phyloP scores from a whole-genome alignment of 2,329 filamentous ascomycete genomes.

The Penicillium italicum region DNA sequence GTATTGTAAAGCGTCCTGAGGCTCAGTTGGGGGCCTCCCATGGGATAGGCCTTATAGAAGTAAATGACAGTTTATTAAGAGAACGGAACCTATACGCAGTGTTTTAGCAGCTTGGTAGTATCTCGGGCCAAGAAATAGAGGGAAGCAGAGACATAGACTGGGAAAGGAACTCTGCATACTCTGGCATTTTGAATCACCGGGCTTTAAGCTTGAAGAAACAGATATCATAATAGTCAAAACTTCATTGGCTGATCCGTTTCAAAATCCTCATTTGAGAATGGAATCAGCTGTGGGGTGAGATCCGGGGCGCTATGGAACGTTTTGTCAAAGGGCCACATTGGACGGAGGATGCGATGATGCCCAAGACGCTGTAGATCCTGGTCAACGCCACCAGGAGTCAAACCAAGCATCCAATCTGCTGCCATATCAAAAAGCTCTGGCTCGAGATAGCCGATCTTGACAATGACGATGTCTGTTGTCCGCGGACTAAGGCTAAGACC shows the following conservation, averaged over 20 bases:
- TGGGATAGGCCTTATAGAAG: too few species aligned
- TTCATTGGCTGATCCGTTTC: too few species aligned
- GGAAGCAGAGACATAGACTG: too few species aligned
- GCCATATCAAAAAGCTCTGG: constrained; percentile 55
- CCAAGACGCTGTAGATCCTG: constrained; percentile 51
- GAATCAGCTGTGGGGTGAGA: constrained; percentile 37
- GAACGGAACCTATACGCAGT: too few species aligned
- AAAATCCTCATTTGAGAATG: constrained; percentile 26
- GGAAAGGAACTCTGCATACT: too few species aligned
- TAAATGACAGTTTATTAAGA: too few species aligned
- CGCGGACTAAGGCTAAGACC: constrained; percentile 48
- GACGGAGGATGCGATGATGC: constrained; percentile 48
- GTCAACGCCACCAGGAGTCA: constrained; percentile 55
- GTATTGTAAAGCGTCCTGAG: too few species aligned
- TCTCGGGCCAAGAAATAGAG: too few species aligned
- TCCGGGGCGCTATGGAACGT: constrained; percentile 34
- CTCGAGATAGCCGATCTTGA: constrained; percentile 57
- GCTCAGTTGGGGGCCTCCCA: too few species aligned
- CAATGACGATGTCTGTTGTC: constrained; percentile 50
- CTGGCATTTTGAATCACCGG: too few species aligned
- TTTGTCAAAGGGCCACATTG: constrained; percentile 50
- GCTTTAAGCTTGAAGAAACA: neutral
- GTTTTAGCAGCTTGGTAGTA: too few species aligned
- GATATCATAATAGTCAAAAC: neutral
- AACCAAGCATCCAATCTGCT: constrained; percentile 52